A percentile compares a stretch with the other conserved stretches of the same genome.
phyloP scores from a whole-genome alignment of 1,139 yeast genomes.

The Taiozyma sp. region DNA sequence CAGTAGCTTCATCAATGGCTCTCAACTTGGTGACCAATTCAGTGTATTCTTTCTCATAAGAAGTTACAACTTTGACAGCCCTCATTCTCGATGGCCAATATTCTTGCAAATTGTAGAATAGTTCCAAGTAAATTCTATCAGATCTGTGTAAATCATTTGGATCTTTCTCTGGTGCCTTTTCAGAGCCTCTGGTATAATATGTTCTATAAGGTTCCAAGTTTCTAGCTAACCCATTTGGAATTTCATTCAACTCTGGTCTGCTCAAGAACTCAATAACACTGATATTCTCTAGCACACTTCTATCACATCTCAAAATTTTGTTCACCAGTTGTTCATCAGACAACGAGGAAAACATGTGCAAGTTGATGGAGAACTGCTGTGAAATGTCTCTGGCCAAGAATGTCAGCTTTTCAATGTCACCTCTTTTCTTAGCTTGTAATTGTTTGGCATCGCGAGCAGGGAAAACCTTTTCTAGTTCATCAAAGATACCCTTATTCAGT shows the following conservation, averaged over 20 bases:
- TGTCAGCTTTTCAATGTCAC: conserved; percentile 45
- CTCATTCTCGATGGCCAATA: conserved; percentile 80
- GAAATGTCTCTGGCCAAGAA: conserved; percentile 66
- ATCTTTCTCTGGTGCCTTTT: conserved; percentile 63
- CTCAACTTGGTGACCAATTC: conserved; percentile 58
- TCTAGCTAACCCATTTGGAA: conserved; percentile 56
- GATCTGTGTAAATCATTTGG: conserved; percentile 70
- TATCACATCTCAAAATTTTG: conserved; percentile 60
- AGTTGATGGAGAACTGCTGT: conserved; percentile 74
- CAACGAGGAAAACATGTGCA: conserved; percentile 51
- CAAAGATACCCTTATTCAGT: conserved; percentile 64
- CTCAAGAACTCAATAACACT: conserved; percentile 69
- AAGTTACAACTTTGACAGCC: conserved; percentile 53
- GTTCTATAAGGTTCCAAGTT: conserved; percentile 62
- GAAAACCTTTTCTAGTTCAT: conserved; percentile 67
- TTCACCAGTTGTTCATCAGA: conserved; percentile 51
- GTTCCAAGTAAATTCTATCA: conserved; percentile 67
- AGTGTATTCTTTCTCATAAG: conserved; percentile 66
- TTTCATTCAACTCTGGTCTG: conserved; percentile 61
- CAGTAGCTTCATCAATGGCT: conserved; percentile 59
- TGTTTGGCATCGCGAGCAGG: conserved; percentile 73
- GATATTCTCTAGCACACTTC: conserved; percentile 45
- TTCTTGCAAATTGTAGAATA: conserved; percentile 68
- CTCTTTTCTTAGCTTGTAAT: conserved; percentile 36
- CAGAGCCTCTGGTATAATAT: conserved; percentile 42